Percentiles rank a stretch among this genome's conserved stretches.
phyloP scores from a whole-genome alignment of 331 rosid species.

The Malus hybrid region DNA sequence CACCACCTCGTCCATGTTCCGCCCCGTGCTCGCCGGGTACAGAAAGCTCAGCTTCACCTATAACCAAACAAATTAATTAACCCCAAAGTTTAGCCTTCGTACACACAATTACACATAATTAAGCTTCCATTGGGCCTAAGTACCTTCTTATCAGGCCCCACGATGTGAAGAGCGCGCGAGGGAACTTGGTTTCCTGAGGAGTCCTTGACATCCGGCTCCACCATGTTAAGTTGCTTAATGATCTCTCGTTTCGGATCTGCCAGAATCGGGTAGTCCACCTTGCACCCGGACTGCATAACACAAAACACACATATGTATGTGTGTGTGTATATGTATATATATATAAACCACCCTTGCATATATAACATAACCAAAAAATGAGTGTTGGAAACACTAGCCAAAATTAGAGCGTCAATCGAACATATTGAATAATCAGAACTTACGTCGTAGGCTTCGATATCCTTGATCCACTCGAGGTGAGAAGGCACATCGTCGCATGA shows the following conservation, averaged over 20 bases:
- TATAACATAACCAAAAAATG: too few relatives aligned
- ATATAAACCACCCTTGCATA: too few relatives aligned
- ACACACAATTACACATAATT: background rate
- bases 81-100: background rate
- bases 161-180: conserved; percentile 65
- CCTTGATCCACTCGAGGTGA: conserved; percentile 64
- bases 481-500: conserved; percentile 66
- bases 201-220: conserved; percentile 69
- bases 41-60: conserved; percentile 70
- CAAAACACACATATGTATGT: too few relatives aligned
- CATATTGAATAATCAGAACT: background rate
- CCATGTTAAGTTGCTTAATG: conserved; percentile 76
- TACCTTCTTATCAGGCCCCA: conserved; percentile 65
- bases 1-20: conserved; percentile 84
- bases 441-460: conserved; percentile 71
- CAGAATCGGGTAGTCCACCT: conserved; percentile 61
- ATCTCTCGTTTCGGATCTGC: conserved; percentile 51
- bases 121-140: background rate
- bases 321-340: too few relatives aligned
- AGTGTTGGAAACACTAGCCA: background rate
- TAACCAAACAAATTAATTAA: background rate
- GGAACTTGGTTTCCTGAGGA: conserved; percentile 39
- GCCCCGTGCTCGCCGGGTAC: conserved; percentile 67
- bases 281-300: conserved; percentile 36
- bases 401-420: background rate